These are phyloP conservation scores for Coemansia aciculifera DNA, from an alignment of 192 early-diverging fungal species.

Conservation along the genomic window DNA sequence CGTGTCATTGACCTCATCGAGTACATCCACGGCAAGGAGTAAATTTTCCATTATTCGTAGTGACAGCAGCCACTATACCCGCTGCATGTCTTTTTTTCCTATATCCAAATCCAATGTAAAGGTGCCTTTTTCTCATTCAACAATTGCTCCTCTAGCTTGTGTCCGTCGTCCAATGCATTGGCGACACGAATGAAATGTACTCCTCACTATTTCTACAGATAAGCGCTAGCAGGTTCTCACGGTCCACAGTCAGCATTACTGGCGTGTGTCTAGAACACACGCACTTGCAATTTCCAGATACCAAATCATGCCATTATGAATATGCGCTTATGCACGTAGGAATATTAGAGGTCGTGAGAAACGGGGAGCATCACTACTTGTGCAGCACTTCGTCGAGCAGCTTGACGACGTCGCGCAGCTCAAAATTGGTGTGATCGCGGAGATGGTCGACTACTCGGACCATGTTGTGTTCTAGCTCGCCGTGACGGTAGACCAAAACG, in stretches of 20 bases:
- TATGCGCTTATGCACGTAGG: not conserved
- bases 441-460: constrained; percentile 42
- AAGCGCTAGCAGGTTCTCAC: not conserved
- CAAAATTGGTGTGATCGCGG: constrained; percentile 22
- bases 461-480: constrained; percentile 39
- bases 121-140: not conserved
- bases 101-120: not conserved
- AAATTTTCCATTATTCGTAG: not conserved
- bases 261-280: no score
- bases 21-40: constrained; percentile 64
- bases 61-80: not conserved
- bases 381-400: constrained; percentile 12
- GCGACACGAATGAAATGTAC: no score
- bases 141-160: not conserved
- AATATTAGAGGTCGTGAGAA: not conserved
- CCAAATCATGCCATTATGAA: not conserved
- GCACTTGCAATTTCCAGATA: no score
- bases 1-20: constrained; percentile 88
- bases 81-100: not conserved
- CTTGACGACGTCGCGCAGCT: constrained; percentile 21
- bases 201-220: no score
- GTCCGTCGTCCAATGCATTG: no score
- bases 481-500: constrained; percentile 35
- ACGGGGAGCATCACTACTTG: constrained; percentile 6
- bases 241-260: not conserved